Evolutionary conservation across 225 moss, liverwort and hornwort genomes (phyloP), one percentile per base, ranked within the genome.

Genomic region (Antitrichia curtipendula): DNA sequence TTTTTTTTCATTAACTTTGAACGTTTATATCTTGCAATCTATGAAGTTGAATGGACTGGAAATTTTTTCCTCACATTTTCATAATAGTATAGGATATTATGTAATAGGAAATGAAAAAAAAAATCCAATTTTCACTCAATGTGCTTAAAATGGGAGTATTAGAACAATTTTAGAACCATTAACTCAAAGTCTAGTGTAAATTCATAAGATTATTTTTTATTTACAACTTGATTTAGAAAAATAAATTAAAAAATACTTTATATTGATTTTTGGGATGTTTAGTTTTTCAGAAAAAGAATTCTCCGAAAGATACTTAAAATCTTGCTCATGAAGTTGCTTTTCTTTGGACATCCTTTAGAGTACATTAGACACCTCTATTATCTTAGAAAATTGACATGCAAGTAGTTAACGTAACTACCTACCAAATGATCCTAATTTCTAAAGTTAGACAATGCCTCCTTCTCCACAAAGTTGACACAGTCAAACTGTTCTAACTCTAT

Each of bases 11-110:
- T 8, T 71, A 27, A 16, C 3, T 27, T 9, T 43, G 71, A 43
- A 27, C 2, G 2, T 3, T 5, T 27, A 27, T 25, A 25, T 27
- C 5, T 27, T 70, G 3, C 16, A 41, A 32, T 49, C 1, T 47
- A 49, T 12, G 0, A 29, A 32, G 32, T 0, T 7, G 0, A 74
- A 32, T 31, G 18, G 10, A 2, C 1, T 72, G 0, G 28, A 34
- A 10, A 8, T 1, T 4, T 14, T 69, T 8, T 21, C n/a, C 6
- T 23, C 8, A 41, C 8, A 27, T 70, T 27, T 1, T 43, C 2
- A 43, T 1, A 70, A 2, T 41, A 8, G 2, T 25, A 3, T 15
- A 27, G 15, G 5, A 41, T 70, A 41, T 25, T 8, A 3, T 5
- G 2, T 41, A 3, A 15, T 27, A 15, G 41, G 3, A 70, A 43